phyloP scores from a whole-genome alignment of 1,284 basidiomycete species.

The Anthracocystis walkeri region DNA sequence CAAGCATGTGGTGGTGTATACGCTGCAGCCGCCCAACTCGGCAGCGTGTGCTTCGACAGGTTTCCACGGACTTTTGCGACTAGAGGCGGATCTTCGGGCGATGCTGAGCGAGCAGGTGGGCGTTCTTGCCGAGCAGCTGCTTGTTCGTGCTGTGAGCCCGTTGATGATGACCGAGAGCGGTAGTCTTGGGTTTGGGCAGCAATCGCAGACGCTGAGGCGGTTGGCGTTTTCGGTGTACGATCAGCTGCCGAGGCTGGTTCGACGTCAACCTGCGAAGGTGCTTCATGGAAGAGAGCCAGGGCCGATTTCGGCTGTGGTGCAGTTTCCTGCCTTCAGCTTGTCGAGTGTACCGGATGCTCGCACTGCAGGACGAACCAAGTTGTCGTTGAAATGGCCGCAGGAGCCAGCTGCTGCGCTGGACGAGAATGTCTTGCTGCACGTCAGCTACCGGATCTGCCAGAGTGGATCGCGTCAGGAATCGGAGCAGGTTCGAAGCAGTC shows the following conservation, averaged over 20 bases:
- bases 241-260: slow-evolving; percentile 40
- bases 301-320: slow-evolving; percentile 36
- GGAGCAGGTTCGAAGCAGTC: neutral
- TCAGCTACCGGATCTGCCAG: slow-evolving; percentile 34
- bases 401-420: slow-evolving; percentile 32
- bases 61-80: slow-evolving; percentile 33
- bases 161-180: slow-evolving; percentile 46
- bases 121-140: slow-evolving; percentile 39
- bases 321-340: slow-evolving; percentile 53
- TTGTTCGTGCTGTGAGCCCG: slow-evolving; percentile 41
- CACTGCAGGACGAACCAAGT: slow-evolving; percentile 5
- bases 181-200: slow-evolving; percentile 33
- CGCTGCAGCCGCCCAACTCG: slow-evolving; percentile 36
- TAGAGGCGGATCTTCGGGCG: slow-evolving; percentile 40
- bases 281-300: slow-evolving; percentile 38
- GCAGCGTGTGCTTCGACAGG: slow-evolving; percentile 15
- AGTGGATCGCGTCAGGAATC: neutral
- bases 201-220: slow-evolving; percentile 22
- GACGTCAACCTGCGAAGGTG: slow-evolving; percentile 42
- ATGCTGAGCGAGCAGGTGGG: slow-evolving; percentile 46
- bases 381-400: slow-evolving; percentile 26
- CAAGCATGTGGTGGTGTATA: slow-evolving; percentile 54
- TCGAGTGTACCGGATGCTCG: neutral
- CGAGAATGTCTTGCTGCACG: slow-evolving; percentile 44
- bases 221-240: slow-evolving; percentile 54